Evolutionary conservation across 2,329 filamentous ascomycete species (phyloP).

Genomic region (Apiospora hydei): DNA sequence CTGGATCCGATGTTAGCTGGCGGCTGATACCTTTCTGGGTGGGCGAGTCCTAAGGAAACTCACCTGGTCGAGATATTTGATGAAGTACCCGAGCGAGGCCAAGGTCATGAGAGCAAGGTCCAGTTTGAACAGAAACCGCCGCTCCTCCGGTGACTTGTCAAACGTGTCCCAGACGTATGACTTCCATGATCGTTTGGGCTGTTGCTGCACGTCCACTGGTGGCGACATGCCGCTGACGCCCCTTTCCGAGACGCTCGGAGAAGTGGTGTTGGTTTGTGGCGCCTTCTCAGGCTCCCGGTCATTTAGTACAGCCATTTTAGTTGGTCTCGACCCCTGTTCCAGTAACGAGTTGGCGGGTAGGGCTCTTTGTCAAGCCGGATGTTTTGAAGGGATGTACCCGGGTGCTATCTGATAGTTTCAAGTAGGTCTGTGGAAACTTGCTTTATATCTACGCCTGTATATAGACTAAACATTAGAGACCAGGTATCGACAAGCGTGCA

Average conservation of each 20-base stretch:
- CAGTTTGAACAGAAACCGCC: constrained; percentile 50
- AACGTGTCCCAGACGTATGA: constrained; percentile 59
- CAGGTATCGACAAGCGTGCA: neutral
- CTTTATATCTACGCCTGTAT: neutral
- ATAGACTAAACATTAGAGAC: too few species aligned
- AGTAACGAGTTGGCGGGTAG: neutral
- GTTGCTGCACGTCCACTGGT: constrained; percentile 26
- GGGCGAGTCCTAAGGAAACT: too few species aligned
- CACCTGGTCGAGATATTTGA: constrained; percentile 39
- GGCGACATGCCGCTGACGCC: neutral
- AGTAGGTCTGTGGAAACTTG: neutral
- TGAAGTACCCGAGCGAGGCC: constrained; percentile 51
- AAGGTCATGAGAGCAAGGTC: constrained; percentile 50
- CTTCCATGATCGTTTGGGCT: constrained; percentile 51
- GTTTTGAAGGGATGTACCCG: neutral
- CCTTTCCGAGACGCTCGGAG: neutral
- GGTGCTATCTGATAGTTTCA: neutral
- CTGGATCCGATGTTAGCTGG: too few species aligned
- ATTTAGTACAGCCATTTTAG: neutral
- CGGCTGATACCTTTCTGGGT: too few species aligned
- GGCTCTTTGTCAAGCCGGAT: neutral
- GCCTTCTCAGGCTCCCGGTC: neutral
- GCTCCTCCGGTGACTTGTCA: constrained; percentile 50
- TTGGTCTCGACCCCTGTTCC: neutral
- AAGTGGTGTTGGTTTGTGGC: neutral